Percentiles rank a stretch among this genome's conserved stretches.
Conservation (phyloP, 2,329 filamentous ascomycete genomes). For the Phialocephala subalpina region DNA sequence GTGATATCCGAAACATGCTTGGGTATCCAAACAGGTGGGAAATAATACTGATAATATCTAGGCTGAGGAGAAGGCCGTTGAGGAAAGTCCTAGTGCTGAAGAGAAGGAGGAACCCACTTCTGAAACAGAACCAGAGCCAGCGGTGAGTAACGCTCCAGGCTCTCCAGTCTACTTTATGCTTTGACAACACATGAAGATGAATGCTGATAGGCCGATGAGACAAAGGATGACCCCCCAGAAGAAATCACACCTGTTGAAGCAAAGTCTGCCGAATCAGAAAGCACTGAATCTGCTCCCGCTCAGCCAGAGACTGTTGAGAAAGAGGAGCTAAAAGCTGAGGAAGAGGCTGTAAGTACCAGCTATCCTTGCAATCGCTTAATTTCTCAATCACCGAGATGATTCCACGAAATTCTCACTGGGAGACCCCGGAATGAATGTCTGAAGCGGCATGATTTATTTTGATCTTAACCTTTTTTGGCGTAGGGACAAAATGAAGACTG, state of each 20-base stretch:
- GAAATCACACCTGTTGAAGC: background rate
- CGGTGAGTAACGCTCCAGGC: background rate
- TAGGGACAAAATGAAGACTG: background rate
- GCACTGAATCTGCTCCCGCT: background rate
- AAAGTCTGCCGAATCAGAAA: background rate
- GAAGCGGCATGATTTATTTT: background rate
- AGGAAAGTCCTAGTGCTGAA: slow-evolving; percentile 5
- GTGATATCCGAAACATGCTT: background rate
- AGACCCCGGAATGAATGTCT: background rate
- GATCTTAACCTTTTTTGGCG: background rate
- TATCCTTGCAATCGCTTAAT: background rate
- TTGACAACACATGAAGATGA: too few species aligned
- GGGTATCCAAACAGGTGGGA: too few species aligned
- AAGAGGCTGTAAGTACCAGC: slow-evolving; percentile 1
- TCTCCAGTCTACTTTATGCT: too few species aligned
- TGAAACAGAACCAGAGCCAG: background rate
- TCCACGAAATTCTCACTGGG: background rate
- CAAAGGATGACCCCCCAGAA: background rate
- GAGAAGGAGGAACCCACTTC: background rate
- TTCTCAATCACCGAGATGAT: background rate
- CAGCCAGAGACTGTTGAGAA: background rate
- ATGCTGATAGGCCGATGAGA: background rate
- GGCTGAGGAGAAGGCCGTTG: background rate
- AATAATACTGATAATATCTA: too few species aligned
- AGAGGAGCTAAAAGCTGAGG: background rate